Evolutionary conservation across 257 asterid genomes (phyloP).

Genomic region (Solanum tarapatanum): DNA sequence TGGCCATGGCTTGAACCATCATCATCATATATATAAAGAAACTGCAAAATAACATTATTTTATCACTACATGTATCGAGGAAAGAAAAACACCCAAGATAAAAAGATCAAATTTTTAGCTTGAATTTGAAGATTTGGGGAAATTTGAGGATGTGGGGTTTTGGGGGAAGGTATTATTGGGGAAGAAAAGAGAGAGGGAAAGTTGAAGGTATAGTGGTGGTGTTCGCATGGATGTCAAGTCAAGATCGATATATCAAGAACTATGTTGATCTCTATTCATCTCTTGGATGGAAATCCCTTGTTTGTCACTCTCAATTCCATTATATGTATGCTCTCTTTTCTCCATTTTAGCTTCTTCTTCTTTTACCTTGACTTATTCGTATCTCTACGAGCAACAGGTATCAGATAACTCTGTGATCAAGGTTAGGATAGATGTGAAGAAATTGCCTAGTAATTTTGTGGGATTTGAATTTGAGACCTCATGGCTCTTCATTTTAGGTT

Average conservation of each 20-base stretch:
- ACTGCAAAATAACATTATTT: background rate
- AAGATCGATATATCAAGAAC: slow-evolving; percentile 61
- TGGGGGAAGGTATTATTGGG: slow-evolving; percentile 82
- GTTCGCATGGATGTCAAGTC: slow-evolving; percentile 86
- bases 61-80: background rate
- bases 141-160: slow-evolving; percentile 71
- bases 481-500: background rate
- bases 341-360: background rate
- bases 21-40: background rate
- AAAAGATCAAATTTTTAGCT: background rate
- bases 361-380: background rate
- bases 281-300: slow-evolving; percentile 81
- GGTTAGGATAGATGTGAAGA: background rate
- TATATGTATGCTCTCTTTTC: slow-evolving; percentile 40
- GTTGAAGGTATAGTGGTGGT: slow-evolving; percentile 82
- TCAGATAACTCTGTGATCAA: background rate
- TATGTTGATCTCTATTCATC: slow-evolving; percentile 67
- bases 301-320: slow-evolving; percentile 82
- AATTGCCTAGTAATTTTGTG: background rate
- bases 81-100: background rate
- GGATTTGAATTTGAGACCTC: background rate
- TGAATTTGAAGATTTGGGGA: background rate
- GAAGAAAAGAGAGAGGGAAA: slow-evolving; percentile 54
- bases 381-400: background rate
- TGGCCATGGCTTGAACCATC: background rate